These are phyloP conservation scores for Boletus subcaerulescens DNA, from an alignment of 768 basidiomycete species.

Conservation along the genomic window DNA sequence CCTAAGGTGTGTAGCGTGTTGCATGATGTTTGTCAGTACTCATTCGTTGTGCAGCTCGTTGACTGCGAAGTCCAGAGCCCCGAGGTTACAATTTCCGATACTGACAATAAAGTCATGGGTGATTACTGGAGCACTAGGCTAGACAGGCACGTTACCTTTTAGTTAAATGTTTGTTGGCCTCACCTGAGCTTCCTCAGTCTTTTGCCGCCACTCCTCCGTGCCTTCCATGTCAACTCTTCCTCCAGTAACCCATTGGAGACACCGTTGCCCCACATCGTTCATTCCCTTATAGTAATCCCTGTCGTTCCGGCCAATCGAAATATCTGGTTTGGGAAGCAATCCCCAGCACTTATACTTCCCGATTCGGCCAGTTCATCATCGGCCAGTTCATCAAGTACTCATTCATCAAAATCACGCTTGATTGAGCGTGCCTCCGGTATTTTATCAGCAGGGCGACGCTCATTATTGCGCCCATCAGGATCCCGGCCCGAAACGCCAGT, in stretches of 20 bases:
- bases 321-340: slow-evolving; percentile 57
- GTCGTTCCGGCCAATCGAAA: slow-evolving; percentile 51
- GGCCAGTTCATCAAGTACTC: slow-evolving; percentile 5
- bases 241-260: slow-evolving; percentile 63
- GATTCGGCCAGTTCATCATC: slow-evolving; percentile 38
- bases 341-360: slow-evolving; percentile 33
- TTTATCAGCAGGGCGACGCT: slow-evolving; percentile 30
- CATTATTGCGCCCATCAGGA: slow-evolving; percentile 45
- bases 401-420: slow-evolving; percentile 15
- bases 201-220: slow-evolving; percentile 65
- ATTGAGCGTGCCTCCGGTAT: slow-evolving; percentile 29
- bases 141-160: slow-evolving; percentile 52
- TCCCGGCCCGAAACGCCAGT: slow-evolving; percentile 32
- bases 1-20: slow-evolving; percentile 53
- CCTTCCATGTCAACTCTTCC: slow-evolving; percentile 62
- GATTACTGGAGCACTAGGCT: slow-evolving; percentile 75
- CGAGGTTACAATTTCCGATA: slow-evolving; percentile 12
- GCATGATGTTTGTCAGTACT: not conserved
- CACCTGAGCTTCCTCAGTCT: slow-evolving; percentile 36
- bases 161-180: not conserved
- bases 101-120: slow-evolving; percentile 52
- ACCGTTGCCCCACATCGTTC: slow-evolving; percentile 79
- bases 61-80: slow-evolving; percentile 44
- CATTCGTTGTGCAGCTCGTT: slow-evolving; percentile 28
- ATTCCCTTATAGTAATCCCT: slow-evolving; percentile 78